Conservation (phyloP, 192 early-diverging fungal genomes). For the Mortierella alpina region DNA sequence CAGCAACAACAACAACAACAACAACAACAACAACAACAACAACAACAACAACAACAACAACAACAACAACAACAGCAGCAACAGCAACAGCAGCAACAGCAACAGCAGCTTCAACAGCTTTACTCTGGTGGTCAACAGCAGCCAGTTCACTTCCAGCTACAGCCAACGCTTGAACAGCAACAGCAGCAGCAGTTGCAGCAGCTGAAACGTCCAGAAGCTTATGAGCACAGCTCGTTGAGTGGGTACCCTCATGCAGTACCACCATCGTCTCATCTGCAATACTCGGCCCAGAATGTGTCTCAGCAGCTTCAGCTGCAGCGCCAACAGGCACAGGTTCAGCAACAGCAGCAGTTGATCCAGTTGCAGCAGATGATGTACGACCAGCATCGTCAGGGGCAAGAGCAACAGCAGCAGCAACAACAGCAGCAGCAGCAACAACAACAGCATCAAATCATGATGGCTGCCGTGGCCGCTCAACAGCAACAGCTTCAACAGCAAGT, state of each 20-base stretch:
- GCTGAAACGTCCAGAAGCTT: neutral
- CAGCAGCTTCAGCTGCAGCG: conserved; percentile 40
- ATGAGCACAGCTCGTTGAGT: conserved; percentile 18
- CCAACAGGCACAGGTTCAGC: conserved; percentile 29
- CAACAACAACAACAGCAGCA: conserved; percentile 35
- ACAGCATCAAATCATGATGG: conserved; percentile 34
- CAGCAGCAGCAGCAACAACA: conserved; percentile 50
- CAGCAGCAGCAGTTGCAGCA: conserved; percentile 19
- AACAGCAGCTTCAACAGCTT: conserved; percentile 17
- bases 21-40: conserved; percentile 18
- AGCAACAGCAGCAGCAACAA: conserved; percentile 60
- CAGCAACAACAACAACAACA: conserved; percentile 29
- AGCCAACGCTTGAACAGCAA: conserved; percentile 20
- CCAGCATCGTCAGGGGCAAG: conserved; percentile 54
- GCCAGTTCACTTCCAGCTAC: conserved; percentile 20
- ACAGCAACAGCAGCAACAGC: too few species aligned
- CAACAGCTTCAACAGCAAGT: conserved; percentile 20
- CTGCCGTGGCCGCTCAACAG: conserved; percentile 14
- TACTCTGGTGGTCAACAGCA: conserved; percentile 26
- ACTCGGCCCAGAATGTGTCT: conserved; percentile 18
- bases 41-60: conserved; percentile 16
- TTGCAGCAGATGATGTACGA: conserved; percentile 56
- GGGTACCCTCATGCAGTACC: conserved; percentile 18
- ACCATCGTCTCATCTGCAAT: conserved; percentile 32
- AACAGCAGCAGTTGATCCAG: conserved; percentile 64